Evolutionary conservation across 345 rosid genomes (phyloP), one percentile per base, ranked within the genome.

Genomic region (Camelina hispida): DNA sequence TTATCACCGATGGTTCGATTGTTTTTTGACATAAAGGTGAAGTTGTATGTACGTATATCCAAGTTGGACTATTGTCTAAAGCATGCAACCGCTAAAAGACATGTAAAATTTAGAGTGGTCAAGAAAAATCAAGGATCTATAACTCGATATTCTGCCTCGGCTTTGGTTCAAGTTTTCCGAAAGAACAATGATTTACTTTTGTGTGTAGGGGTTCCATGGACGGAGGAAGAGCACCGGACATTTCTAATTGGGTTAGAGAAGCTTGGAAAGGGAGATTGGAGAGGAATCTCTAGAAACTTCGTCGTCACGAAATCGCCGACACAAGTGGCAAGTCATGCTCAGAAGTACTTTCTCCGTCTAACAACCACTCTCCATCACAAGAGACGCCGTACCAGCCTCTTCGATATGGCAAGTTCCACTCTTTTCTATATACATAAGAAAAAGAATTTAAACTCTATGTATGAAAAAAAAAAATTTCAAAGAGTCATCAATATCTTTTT

Each of bases 241-340:
- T 89, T 89, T 78, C 64, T 89, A 72, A 30, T 83, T 63, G 96
- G 96, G 64, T 68, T 89, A 71, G 87, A 87, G 82, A 86, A 84
- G 64, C 88, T 89, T 2, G 96, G 96, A 40, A 87, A 87, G 77
- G 96, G 96, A 59, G 91, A 89, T 74, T 89, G 96, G 96, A 84
- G 92, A 74, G 93, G 96, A 55, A 77, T 89, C 69, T 89, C 96
- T 9, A 83, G 91, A 65, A 86, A 89, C 66, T 87, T 86, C 73
- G 96, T 89, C 35, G 84, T 86, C 84, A 87, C 93, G 2, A 86
- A 91, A 67, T 86, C 96, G 12, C 93, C 96, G 6, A 87, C 96
- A 1, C 96, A 89, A 76, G 96, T 89, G 37, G 96, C 96, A 53
- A 90, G 96, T 64, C 96, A 90, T 79, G 96, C 96, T 67, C 96